Evolutionary conservation across 2,329 filamentous ascomycete species (phyloP), one percentile per base, ranked within the genome.

Genomic region (Trichoderma simmonsii): DNA sequence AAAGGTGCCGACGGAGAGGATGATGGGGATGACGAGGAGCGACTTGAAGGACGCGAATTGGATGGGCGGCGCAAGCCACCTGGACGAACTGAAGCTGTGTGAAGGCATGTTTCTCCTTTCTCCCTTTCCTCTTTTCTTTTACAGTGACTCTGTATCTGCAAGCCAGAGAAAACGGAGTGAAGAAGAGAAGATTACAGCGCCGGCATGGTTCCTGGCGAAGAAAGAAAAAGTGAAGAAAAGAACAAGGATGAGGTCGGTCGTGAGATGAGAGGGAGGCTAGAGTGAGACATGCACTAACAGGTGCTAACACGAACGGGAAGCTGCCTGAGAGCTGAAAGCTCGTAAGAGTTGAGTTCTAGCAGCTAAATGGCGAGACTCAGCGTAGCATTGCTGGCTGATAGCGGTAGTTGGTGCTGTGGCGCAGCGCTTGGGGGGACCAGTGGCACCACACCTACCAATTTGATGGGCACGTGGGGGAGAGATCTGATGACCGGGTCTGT

Each of bases 31-130:
- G 57, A 88, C 82, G n/a, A 86, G 78, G 43, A 89, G 79, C 77
- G 86, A 86, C 54, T 84, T 85, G 63, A 88, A 84, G 61, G 85
- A 77, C 76, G 89, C 85, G 75, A 83, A 82, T 39, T 87, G 85
- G 70, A 89, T 85, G 18, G 87, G 87, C 12, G 82, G 82, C 64
- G 71, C 26, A 57, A 68, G 70, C 70, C 63, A 69, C 24, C 9
- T 21, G 36, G 56, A 61, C 11, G 36, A 6, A 28, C 2, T 39
- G 30, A 48, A 57, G 64, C 64, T 9, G 24, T 48, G 66, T 8
- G 28, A 54, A 18, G 68, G 63, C 63, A 68, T 67, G 1, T 28
- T 56, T 15, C 15, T 5, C 2, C 18, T 28, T 32, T 24, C 4
- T 5, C 30, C 21, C 6, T 24, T 6, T 30, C 2, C 24, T 32